Base-by-base conservation (phyloP, 73 alveolate genomes). In the Loxodes magnus region DNA sequence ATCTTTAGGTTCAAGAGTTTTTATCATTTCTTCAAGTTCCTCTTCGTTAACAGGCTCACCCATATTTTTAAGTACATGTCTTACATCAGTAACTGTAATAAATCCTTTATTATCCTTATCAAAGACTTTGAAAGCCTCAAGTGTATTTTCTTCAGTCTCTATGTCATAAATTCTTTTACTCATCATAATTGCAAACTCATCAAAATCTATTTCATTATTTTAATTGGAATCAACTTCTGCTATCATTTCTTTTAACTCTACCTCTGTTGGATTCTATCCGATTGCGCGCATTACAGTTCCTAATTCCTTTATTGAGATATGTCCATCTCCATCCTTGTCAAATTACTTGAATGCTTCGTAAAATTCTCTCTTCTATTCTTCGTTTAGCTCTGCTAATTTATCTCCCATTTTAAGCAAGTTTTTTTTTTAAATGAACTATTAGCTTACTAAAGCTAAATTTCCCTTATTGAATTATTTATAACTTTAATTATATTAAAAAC, bases 111-210 rank as follows among this genome's bases (percentile, higher is more conserved):
- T 88, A 59, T 84, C 94, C 58, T 93, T 74, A 54, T 93, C 99
- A 75, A 90, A 92, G 81, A 90, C 97, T 87, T 93, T 90, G 86
- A 90, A 93, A 59, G 98, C 97, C 68, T 93, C 98, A 39, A 90
- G 75, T 53, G 89, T 79, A 56, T 93, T 97, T 69, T 93, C 99
- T 63, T 93, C 97, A 31, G 96, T 75, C 67, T 93, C 99, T 31
- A 64, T 64, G 25, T 68, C 76, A 26, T 20, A 28, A 21, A 60
- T 56, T 67, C 93, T 22, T 79, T 74, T 30, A 68, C 90, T 50
- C 84, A 85, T 71, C 39, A 81, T 51, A 42, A 61, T 51, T 23
- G 70, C 74, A 65, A 85, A 85, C 56, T 76, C 92, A 25, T 73
- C 92, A 67, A 68, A 81, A 67, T 85, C 87, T 10, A 85, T 77